A percentile compares a stretch with the other conserved stretches of the same genome.
Evolutionary conservation across 345 rosid species (phyloP).

Genomic region (Corymbia maculata): DNA sequence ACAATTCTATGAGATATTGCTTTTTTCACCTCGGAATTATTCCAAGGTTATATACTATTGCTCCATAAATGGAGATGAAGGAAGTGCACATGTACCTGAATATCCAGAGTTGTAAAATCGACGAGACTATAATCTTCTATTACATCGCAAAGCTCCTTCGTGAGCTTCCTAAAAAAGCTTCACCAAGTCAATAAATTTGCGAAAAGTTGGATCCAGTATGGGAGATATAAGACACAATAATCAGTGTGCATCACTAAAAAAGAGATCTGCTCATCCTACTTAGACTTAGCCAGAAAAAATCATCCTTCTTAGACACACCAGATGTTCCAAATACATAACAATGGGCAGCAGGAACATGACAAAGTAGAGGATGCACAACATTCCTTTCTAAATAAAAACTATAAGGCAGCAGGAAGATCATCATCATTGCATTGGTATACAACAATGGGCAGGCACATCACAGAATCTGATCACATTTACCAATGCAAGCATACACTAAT

Average conservation of each 20-base stretch:
- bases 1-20: not conserved
- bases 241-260: not conserved
- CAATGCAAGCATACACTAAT: not conserved
- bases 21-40: not conserved
- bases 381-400: not conserved
- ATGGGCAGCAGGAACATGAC: not conserved
- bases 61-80: not conserved
- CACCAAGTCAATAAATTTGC: not conserved
- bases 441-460: not conserved
- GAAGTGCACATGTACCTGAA: slow-evolving; percentile 44
- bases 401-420: not conserved
- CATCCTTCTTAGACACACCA: not conserved
- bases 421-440: not conserved
- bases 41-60: not conserved
- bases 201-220: not conserved
- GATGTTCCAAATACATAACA: not conserved
- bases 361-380: not conserved
- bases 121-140: slow-evolving; percentile 66
- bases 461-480: not conserved
- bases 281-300: not conserved
- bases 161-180: slow-evolving; percentile 57
- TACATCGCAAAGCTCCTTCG: slow-evolving; percentile 64
- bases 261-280: not conserved
- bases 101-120: slow-evolving; percentile 70
- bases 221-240: not conserved